Evolutionary conservation across 202 grass and related monocot species (phyloP).

Genomic region (Brachypodium distachyon): DNA sequence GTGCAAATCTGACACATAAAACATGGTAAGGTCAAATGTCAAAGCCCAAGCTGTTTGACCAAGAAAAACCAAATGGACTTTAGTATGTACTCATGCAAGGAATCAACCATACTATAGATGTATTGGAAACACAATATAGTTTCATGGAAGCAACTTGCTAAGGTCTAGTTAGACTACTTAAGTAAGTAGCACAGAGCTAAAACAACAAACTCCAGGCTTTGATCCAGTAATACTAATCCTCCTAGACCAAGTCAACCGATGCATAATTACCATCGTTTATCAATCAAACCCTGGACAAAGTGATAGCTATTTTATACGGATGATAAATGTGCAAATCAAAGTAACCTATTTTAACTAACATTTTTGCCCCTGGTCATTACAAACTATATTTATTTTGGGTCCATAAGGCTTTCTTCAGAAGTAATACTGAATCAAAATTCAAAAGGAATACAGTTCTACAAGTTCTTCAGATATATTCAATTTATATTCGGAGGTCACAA

Average conservation of each 20-base stretch:
- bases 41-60: neutral
- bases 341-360: neutral
- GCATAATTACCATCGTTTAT: no score
- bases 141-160: neutral
- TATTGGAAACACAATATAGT: neutral
- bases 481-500: neutral
- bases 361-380: neutral
- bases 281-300: no score
- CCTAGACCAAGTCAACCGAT: no score
- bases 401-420: neutral
- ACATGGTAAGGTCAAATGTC: neutral
- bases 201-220: neutral
- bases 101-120: neutral
- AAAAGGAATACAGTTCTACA: neutral
- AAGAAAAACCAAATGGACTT: neutral
- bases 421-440: neutral
- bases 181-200: neutral
- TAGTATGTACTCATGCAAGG: neutral
- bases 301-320: no score
- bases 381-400: neutral
- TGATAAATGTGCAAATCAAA: no score
- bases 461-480: neutral
- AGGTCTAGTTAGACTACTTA: neutral
- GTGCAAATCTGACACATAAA: neutral
- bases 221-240: neutral